phyloP scores from a whole-genome alignment of 129 eudicot species.

The Ambrosia trifida region DNA sequence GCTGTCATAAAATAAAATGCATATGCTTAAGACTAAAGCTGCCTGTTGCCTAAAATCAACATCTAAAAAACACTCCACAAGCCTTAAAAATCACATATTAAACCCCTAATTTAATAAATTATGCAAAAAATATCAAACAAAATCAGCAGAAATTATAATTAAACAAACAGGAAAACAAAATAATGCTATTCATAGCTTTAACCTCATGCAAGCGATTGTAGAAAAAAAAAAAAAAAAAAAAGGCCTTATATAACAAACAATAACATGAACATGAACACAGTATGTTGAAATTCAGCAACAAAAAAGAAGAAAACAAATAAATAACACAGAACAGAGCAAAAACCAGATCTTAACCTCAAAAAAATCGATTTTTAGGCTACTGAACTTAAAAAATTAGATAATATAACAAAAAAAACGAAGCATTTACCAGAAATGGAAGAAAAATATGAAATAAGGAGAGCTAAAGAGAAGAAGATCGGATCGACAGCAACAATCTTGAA shows the following conservation, averaged over 20 bases:
- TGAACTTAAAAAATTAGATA: neutral
- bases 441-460: neutral
- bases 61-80: slow-evolving; percentile 18
- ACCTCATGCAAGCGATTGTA: slow-evolving; percentile 20
- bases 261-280: slow-evolving; percentile 6
- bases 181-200: slow-evolving; percentile 17
- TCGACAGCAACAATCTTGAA: slow-evolving; percentile 13
- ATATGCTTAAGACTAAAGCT: slow-evolving; percentile 22
- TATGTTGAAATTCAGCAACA: neutral
- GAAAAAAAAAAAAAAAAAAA: neutral
- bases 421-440: slow-evolving; percentile 35
- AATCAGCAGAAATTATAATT: neutral
- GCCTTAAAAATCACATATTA: slow-evolving; percentile 21
- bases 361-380: slow-evolving; percentile 10
- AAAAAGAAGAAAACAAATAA: neutral
- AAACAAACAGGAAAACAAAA: neutral
- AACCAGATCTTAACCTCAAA: slow-evolving; percentile 35
- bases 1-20: slow-evolving; percentile 15
- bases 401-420: slow-evolving; percentile 11
- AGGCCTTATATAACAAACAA: neutral
- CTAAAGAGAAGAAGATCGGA: slow-evolving; percentile 19
- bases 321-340: neutral
- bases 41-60: slow-evolving; percentile 33
- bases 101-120: slow-evolving; percentile 12
- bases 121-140: neutral